Conservation (phyloP, 106 monocot species). For the Dendrobium nobile region DNA sequence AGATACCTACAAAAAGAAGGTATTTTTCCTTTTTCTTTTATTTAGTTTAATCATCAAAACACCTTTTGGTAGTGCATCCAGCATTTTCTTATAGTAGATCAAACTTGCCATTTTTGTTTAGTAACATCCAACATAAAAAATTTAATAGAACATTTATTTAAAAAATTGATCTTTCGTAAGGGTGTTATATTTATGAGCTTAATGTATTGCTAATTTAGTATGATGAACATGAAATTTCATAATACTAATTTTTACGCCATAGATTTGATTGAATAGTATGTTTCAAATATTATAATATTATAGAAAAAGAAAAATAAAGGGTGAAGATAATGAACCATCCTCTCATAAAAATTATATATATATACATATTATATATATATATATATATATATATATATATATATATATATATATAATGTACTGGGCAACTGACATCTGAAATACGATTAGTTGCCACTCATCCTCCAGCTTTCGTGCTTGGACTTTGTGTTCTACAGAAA, state of each 20-base stretch:
- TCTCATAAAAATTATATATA: too few species aligned
- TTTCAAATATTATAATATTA: neutral
- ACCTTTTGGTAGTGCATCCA: neutral
- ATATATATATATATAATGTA: too few species aligned
- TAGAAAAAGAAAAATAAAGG: too few species aligned
- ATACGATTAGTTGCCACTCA: too few species aligned
- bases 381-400: too few species aligned
- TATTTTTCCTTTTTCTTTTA: neutral
- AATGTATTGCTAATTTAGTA: neutral
- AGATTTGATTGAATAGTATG: neutral
- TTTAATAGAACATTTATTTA: neutral
- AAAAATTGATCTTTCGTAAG: too few species aligned
- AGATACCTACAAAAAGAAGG: slow-evolving; percentile 22
- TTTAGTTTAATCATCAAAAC: neutral
- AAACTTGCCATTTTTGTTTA: neutral
- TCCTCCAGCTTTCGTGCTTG: too few species aligned
- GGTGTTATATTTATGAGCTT: neutral
- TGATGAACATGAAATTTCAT: neutral
- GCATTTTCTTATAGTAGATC: neutral
- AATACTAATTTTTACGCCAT: neutral
- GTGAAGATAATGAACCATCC: too few species aligned
- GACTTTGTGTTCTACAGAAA: too few species aligned
- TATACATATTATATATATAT: too few species aligned
- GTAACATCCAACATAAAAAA: neutral
- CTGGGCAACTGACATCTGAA: too few species aligned